phyloP scores from a whole-genome alignment of 441 rosid genomes.

The Hypseocharis bilobata region DNA sequence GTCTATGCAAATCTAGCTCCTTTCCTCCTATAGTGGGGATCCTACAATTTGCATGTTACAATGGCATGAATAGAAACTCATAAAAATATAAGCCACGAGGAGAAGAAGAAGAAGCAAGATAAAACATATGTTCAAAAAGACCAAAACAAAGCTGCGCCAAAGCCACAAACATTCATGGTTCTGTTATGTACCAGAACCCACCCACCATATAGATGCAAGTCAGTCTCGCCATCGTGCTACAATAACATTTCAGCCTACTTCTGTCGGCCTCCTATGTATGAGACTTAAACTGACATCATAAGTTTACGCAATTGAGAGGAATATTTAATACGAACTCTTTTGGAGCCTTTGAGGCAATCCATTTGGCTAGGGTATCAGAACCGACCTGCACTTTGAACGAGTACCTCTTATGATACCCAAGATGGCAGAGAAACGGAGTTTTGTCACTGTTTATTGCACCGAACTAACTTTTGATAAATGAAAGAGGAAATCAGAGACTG shows the following conservation, averaged over 20 bases:
- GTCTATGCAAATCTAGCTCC: conserved; percentile 78
- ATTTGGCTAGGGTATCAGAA: background rate
- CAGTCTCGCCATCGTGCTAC: no score
- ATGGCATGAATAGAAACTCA: background rate
- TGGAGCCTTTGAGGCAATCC: background rate
- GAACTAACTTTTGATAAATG: background rate
- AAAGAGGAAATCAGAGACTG: background rate
- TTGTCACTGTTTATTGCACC: background rate
- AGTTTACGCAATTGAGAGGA: no score
- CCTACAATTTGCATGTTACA: conserved; percentile 35
- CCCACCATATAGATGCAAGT: background rate
- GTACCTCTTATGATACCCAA: background rate
- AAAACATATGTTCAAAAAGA: background rate
- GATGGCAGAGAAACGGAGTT: background rate
- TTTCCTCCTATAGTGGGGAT: conserved; percentile 84
- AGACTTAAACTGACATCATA: no score
- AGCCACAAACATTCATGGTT: background rate
- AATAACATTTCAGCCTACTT: no score
- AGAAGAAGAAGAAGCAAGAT: background rate
- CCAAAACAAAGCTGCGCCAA: background rate
- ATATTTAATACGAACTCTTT: no score
- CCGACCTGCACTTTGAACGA: background rate
- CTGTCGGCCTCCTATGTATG: no score
- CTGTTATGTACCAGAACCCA: background rate
- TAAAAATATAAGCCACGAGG: background rate